Evolutionary conservation across 345 rosid genomes (phyloP).

Genomic region (Camelina hispida): DNA sequence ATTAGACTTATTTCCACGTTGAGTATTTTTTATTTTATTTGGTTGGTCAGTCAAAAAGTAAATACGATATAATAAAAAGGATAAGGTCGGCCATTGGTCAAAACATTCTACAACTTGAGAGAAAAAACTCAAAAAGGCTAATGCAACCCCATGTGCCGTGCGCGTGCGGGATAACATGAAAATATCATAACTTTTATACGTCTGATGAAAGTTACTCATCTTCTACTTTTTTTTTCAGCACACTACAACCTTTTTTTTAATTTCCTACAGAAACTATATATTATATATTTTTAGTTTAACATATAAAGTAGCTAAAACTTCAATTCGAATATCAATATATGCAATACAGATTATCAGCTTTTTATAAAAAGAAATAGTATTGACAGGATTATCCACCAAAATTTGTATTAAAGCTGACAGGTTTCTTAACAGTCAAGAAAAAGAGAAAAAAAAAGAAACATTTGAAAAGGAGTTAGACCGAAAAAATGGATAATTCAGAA

Average conservation of each 20-base stretch:
- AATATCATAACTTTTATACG: conserved; percentile 37
- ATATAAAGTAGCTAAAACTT: conserved; percentile 20
- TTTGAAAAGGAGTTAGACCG: conserved; percentile 19
- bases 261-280: conserved; percentile 15
- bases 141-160: conserved; percentile 43
- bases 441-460: conserved; percentile 8
- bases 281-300: not conserved
- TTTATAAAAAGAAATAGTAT: conserved; percentile 8
- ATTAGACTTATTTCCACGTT: conserved; percentile 8
- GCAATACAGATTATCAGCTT: conserved; percentile 42
- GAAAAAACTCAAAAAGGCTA: conserved; percentile 31
- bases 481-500: conserved; percentile 4
- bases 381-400: conserved; percentile 36
- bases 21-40: not conserved
- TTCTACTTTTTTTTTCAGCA: not conserved
- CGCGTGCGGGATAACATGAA: conserved; percentile 42
- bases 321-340: conserved; percentile 38
- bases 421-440: conserved; percentile 35
- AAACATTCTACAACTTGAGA: conserved; percentile 39
- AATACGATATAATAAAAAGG: conserved; percentile 20
- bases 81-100: conserved; percentile 45
- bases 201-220: conserved; percentile 32
- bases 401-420: conserved; percentile 32
- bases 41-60: conserved; percentile 17
- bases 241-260: conserved; percentile 10